These are phyloP conservation scores for Penicillium ucsense DNA, from an alignment of 495 filamentous ascomycete species.

Conservation along the genomic window DNA sequence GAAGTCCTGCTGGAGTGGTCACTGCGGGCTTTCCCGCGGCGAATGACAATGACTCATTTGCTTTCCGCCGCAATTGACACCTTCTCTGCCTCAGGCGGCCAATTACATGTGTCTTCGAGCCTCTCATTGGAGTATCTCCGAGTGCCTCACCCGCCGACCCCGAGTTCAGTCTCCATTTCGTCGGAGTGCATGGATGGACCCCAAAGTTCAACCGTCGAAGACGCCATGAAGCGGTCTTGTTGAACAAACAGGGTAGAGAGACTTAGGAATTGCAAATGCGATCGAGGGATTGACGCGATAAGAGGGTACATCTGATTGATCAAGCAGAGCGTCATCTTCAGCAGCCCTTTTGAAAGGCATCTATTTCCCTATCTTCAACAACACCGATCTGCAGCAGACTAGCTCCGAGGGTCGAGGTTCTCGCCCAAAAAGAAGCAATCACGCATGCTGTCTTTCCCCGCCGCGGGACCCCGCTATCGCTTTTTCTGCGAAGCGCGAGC, in stretches of 20 bases:
- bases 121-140: neutral
- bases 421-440: conserved; percentile 22
- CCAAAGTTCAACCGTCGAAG: too few species aligned
- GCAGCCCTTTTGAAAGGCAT: too few species aligned
- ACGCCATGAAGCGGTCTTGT: too few species aligned
- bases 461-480: conserved; percentile 30
- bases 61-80: conserved; percentile 5
- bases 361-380: neutral
- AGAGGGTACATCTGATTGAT: too few species aligned
- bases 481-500: conserved; percentile 16
- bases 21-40: too few species aligned
- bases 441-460: conserved; percentile 29
- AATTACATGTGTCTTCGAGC: neutral
- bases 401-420: conserved; percentile 11
- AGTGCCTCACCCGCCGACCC: neutral
- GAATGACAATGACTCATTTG: neutral
- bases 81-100: conserved; percentile 1
- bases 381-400: conserved; percentile 3
- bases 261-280: too few species aligned
- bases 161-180: too few species aligned
- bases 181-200: too few species aligned
- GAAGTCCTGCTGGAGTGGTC: too few species aligned
- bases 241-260: neutral
- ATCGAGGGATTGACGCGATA: too few species aligned
- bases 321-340: too few species aligned